Evolutionary conservation across 2,329 filamentous ascomycete genomes (phyloP), one percentile per base, ranked within the genome.

Genomic region (Knoxdaviesia proteae): DNA sequence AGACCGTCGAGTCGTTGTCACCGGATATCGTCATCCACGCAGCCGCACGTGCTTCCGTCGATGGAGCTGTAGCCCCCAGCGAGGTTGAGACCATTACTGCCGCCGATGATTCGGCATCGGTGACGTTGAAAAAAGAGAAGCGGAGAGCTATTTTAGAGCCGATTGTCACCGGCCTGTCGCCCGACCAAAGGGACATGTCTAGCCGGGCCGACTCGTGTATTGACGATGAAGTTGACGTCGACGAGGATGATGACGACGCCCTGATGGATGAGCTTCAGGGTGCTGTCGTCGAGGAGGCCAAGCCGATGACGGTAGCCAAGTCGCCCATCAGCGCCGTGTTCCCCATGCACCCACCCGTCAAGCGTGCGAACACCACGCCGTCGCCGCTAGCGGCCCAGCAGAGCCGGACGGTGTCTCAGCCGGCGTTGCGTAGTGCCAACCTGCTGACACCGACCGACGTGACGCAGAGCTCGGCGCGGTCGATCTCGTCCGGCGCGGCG

Each of bases 191-290:
- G 9, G 40, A 5, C 36, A 34, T 6, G 42, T 39, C 29, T 32
- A 39, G 7, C 42, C 42, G 20, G 44, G 38, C 3, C 38, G 29
- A 8, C 69, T 70, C 54, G 60, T 74, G 36, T 68, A 60, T 20
- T 20, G 20, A 20, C 20, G 20, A 20, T 20, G 20, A 20, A 20
- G 20, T 20, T 20, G 20, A 20, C 20, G 20, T 3, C 20, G 20
- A 20, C 20, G 2, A 2, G 11, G 39, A 34, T 31, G 77, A 80
- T n/a, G 82, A 88, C 55, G 83, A 90, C 53, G 79, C 75, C 10
- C 71, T 87, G 47, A 80, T 92, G 71, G 81, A 92, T 45, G 86
- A 93, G 59, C 62, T 93, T 44, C 80, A 84, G 51, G 80, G 74
- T 44, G 86, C 84, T 32, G 86, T 80, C 2, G 63, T 93, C 11